A percentile compares a stretch with the other conserved stretches of the same genome.
Evolutionary conservation across 176 grass and related monocot genomes (phyloP).

Genomic region (Thalia dealbata): DNA sequence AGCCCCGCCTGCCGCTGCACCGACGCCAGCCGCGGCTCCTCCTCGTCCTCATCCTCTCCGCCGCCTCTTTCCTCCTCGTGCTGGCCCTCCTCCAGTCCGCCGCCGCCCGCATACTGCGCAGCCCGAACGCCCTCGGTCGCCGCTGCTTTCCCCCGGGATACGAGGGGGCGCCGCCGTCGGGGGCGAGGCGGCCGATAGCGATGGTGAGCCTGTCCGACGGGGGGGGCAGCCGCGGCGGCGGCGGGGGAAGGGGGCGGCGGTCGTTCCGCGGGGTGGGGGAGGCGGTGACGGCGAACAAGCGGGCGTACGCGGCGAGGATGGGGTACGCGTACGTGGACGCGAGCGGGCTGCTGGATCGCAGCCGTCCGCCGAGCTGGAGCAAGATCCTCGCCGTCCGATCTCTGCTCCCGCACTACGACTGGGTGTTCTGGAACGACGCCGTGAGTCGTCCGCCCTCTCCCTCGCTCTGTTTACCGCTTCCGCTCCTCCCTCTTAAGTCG

Average conservation of each 20-base stretch:
- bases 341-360: constrained; percentile 28
- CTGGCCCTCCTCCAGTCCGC: constrained; percentile 8
- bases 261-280: constrained; percentile 54
- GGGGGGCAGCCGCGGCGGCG: constrained; percentile 8
- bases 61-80: constrained; percentile 12
- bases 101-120: constrained; percentile 25
- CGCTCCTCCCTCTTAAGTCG: not conserved
- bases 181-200: constrained; percentile 18
- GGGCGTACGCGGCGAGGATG: constrained; percentile 33
- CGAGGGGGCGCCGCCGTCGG: not conserved
- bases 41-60: not conserved
- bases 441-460: constrained; percentile 18
- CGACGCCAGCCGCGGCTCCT: constrained; percentile 23
- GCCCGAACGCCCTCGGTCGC: constrained; percentile 38
- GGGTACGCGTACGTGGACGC: constrained; percentile 50
- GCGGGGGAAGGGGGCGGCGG: constrained; percentile 13
- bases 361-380: constrained; percentile 76
- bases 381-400: constrained; percentile 62
- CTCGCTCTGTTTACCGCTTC: not conserved
- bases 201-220: constrained; percentile 76
- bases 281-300: constrained; percentile 45
- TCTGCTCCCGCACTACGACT: constrained; percentile 41
- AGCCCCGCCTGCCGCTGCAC: not conserved
- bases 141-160: not conserved
- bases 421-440: constrained; percentile 95